phyloP scores from a whole-genome alignment of 2,329 filamentous ascomycete genomes.

The Samsoniella hepiali region DNA sequence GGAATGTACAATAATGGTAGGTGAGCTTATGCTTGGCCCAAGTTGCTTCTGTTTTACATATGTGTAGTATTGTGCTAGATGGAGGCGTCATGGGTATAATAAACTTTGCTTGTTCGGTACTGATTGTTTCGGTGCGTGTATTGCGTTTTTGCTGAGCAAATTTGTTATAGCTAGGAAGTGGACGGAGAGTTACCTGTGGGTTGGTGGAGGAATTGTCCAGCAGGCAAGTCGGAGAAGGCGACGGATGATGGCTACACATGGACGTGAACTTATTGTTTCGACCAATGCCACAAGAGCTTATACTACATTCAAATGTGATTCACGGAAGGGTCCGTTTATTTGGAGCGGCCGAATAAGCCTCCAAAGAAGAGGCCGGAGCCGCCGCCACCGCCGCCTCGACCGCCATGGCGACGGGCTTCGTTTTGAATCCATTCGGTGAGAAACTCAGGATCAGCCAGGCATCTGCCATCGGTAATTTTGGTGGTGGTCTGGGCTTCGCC shows the following conservation, averaged over 20 bases:
- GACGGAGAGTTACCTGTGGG: too few relatives aligned
- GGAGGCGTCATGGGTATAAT: not conserved
- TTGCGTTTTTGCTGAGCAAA: too few relatives aligned
- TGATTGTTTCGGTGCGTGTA: not conserved
- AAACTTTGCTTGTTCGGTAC: not conserved
- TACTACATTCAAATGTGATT: too few relatives aligned
- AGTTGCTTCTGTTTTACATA: not conserved
- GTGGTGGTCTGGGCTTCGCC: slow-evolving; percentile 50
- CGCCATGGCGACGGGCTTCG: slow-evolving; percentile 47
- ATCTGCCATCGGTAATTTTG: slow-evolving; percentile 47
- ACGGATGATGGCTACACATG: too few relatives aligned
- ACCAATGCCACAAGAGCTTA: too few relatives aligned
- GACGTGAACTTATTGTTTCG: too few relatives aligned
- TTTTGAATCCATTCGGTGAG: slow-evolving; percentile 52
- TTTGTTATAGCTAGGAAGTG: too few relatives aligned
- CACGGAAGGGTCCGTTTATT: not conserved
- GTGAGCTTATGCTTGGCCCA: not conserved
- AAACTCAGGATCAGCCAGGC: slow-evolving; percentile 47
- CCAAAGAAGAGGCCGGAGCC: slow-evolving; percentile 37
- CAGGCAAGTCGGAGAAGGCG: too few relatives aligned
- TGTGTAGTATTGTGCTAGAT: not conserved
- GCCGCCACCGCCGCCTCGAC: slow-evolving; percentile 43
- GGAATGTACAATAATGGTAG: not conserved
- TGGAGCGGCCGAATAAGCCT: slow-evolving; percentile 39
- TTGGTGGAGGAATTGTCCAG: too few relatives aligned